These are phyloP conservation scores for Candida montana DNA, from an alignment of 805 yeast species.

Conservation along the genomic window DNA sequence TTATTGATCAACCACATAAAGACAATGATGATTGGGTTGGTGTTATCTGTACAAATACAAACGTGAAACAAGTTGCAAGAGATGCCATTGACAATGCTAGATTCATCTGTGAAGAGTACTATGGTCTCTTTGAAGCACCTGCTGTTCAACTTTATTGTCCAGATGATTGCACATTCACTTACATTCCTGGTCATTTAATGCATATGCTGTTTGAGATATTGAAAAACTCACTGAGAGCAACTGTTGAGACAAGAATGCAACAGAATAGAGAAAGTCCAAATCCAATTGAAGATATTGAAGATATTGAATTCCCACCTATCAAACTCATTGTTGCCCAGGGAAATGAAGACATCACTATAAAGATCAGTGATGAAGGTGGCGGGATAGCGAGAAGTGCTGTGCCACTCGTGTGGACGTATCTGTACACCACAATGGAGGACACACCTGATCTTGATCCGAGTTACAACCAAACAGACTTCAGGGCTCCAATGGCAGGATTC, in stretches of 20 bases:
- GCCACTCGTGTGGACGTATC: slow-evolving; percentile 85
- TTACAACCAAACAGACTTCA: slow-evolving; percentile 54
- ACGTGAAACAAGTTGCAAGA: slow-evolving; percentile 74
- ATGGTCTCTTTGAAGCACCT: slow-evolving; percentile 83
- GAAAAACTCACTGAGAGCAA: slow-evolving; percentile 83
- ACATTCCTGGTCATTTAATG: slow-evolving; percentile 87
- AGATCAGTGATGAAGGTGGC: slow-evolving; percentile 90
- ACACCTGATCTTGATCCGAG: slow-evolving; percentile 47
- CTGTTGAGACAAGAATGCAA: slow-evolving; percentile 73
- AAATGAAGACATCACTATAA: slow-evolving; percentile 83
- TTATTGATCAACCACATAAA: slow-evolving; percentile 59
- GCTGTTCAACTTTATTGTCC: slow-evolving; percentile 68
- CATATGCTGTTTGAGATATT: slow-evolving; percentile 88
- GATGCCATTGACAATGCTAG: slow-evolving; percentile 89
- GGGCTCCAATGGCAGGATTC: slow-evolving; percentile 91
- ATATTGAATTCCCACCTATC: slow-evolving; percentile 73
- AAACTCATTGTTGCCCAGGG: slow-evolving; percentile 87
- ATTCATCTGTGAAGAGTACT: slow-evolving; percentile 87
- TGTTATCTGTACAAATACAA: slow-evolving; percentile 79
- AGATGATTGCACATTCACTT: slow-evolving; percentile 71
- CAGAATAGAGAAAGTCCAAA: slow-evolving; percentile 39
- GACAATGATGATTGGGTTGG: slow-evolving; percentile 78
- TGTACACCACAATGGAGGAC: slow-evolving; percentile 80
- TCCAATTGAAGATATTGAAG: slow-evolving; percentile 39
- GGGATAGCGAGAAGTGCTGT: slow-evolving; percentile 83